Evolutionary conservation across 2,329 filamentous ascomycete genomes (phyloP).

Genomic region (Sarocladiaceae sp.): DNA sequence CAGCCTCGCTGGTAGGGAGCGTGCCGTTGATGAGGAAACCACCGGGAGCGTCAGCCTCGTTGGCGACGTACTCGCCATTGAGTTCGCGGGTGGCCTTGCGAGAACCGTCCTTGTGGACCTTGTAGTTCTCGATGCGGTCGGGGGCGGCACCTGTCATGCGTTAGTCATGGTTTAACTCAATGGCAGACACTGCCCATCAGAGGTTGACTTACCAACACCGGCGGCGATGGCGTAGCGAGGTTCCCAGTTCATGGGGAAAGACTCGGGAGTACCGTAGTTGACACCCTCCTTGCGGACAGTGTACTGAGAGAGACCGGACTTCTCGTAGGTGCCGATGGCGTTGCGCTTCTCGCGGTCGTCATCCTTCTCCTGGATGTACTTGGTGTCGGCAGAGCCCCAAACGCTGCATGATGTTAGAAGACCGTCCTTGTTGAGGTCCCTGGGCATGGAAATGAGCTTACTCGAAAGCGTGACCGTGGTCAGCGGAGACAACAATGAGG

Average conservation of each 20-base stretch:
- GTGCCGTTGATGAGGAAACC: slow-evolving; percentile 77
- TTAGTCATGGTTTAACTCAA: too few relatives aligned
- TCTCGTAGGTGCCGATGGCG: slow-evolving; percentile 69
- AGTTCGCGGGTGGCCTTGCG: slow-evolving; percentile 56
- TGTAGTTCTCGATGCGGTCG: slow-evolving; percentile 73
- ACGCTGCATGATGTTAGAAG: slow-evolving; percentile 43
- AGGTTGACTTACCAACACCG: slow-evolving; percentile 47
- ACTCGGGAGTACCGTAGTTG: slow-evolving; percentile 66
- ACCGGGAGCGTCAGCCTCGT: slow-evolving; percentile 59
- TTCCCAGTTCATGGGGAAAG: slow-evolving; percentile 83
- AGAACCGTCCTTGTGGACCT: slow-evolving; percentile 62
- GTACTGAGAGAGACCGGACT: slow-evolving; percentile 75
- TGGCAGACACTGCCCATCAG: too few relatives aligned
- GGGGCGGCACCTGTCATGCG: slow-evolving; percentile 53
- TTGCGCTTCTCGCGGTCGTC: slow-evolving; percentile 69
- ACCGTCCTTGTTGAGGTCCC: background rate
- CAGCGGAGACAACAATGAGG: slow-evolving; percentile 75
- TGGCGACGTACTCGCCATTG: slow-evolving; percentile 58
- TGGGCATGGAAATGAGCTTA: slow-evolving; percentile 18
- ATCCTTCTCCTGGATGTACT: slow-evolving; percentile 64
- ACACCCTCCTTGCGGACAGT: slow-evolving; percentile 50
- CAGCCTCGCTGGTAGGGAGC: slow-evolving; percentile 54
- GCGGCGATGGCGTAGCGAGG: slow-evolving; percentile 76
- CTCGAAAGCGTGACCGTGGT: slow-evolving; percentile 87
- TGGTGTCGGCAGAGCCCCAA: slow-evolving; percentile 75